Conservation (phyloP, 208 protist genomes). For the Trypanosoma vivax region DNA sequence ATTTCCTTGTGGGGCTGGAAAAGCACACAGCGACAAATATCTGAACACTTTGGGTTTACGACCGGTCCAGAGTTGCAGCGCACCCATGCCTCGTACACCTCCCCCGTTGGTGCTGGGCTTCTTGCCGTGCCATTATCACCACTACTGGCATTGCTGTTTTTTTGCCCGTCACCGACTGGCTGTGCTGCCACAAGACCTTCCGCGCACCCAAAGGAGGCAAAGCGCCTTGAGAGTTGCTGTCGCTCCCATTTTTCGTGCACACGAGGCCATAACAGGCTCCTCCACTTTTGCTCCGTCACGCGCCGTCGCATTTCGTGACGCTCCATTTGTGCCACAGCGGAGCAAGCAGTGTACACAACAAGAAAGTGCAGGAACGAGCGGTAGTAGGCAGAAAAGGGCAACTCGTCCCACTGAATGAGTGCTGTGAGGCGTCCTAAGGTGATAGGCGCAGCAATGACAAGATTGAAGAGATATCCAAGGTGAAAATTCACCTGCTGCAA, state of each 20-base stretch:
- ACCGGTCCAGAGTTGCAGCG: neutral
- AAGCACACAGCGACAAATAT: slow-evolving; percentile 19
- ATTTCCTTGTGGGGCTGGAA: slow-evolving; percentile 1
- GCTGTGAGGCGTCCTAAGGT: slow-evolving; percentile 35
- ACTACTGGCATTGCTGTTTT: neutral
- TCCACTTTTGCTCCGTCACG: slow-evolving; percentile 13
- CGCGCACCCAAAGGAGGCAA: slow-evolving; percentile 7
- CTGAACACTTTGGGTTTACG: slow-evolving; percentile 1
- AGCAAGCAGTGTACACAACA: slow-evolving; percentile 25
- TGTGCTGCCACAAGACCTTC: neutral
- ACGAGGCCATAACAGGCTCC: slow-evolving; percentile 1
- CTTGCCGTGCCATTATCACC: neutral
- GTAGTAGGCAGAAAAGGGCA: slow-evolving; percentile 30
- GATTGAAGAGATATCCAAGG: slow-evolving; percentile 16
- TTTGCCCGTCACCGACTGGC: neutral
- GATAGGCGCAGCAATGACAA: slow-evolving; percentile 30
- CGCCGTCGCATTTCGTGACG: slow-evolving; percentile 18
- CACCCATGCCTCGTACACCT: slow-evolving; percentile 6
- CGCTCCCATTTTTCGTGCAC: neutral
- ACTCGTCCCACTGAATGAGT: slow-evolving; percentile 35
- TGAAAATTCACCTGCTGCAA: slow-evolving; percentile 15
- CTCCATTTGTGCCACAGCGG: slow-evolving; percentile 27
- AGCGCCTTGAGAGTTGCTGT: slow-evolving; percentile 3
- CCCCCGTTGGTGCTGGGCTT: neutral
- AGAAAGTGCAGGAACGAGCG: slow-evolving; percentile 50